Evolutionary conservation across 805 yeast genomes (phyloP), one percentile per base, ranked within the genome.

Genomic region (Diddensiella transvaalensis): DNA sequence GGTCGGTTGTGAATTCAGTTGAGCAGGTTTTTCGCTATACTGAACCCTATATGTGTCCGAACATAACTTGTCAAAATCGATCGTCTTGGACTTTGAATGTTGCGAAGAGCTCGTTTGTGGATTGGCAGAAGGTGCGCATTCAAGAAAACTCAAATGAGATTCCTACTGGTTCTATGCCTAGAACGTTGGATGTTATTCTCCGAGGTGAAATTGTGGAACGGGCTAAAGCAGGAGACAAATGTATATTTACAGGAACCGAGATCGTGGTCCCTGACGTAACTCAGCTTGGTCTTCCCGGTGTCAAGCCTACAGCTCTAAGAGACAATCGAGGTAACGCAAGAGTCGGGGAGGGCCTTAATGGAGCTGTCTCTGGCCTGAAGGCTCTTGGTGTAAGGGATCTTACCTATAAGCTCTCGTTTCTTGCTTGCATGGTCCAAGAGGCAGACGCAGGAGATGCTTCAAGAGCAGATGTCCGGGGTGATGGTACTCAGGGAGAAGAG

Each of bases 91-190:
- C 95, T 1, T 70, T 93, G 49, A 83, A 86, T 59, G 82, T 91
- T 24, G 68, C 85, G 30, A 87, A 88, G 66, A 87, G 96, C 0
- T 86, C 83, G 52, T 91, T 93, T 61, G 74, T 88, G 54, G 98
- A 91, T 72, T 91, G 99, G 99, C 99, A 91, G 67, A 85, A 85
- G 56, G 91, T 89, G 22, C 79, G 97, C 59, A 85, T 91, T 55
- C 99, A 91, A 65, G 99, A 91, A 63, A 93, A 91, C 61, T 83
- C 97, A n/a, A 85, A 76, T 58, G 98, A 91, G 67, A 91, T 91
- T 49, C 99, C 99, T 22, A 88, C 96, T 0, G 99, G 99, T 23
- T 89, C 97, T 2, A 91, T 91, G 99, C 99, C 99, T 22, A 80
- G 99, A 65, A 91, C 96, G 1, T 68, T 91, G 60, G 99, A 91